Evolutionary conservation across 495 filamentous ascomycete species (phyloP).

Genomic region (Neurospora terricola): DNA sequence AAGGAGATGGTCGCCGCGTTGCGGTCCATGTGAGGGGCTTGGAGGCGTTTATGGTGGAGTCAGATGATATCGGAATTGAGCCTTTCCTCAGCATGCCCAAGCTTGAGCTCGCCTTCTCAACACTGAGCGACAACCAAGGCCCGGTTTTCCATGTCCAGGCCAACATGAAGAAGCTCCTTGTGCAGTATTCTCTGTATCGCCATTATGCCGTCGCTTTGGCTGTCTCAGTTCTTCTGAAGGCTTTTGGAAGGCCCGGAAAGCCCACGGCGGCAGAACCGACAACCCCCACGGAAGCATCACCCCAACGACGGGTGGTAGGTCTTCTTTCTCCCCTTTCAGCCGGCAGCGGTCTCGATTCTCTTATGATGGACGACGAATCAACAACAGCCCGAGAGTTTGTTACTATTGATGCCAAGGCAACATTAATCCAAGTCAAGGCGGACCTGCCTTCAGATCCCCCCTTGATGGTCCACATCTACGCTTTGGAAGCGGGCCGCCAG

Average conservation of each 20-base stretch:
- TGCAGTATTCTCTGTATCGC: slow-evolving; percentile 89
- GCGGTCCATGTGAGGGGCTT: slow-evolving; percentile 71
- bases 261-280: slow-evolving; percentile 11
- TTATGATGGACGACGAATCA: slow-evolving; percentile 23
- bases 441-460: slow-evolving; percentile 77
- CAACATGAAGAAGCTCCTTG: slow-evolving; percentile 60
- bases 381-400: slow-evolving; percentile 50
- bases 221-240: slow-evolving; percentile 59
- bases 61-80: slow-evolving; percentile 71
- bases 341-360: slow-evolving; percentile 16
- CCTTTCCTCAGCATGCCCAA: slow-evolving; percentile 78
- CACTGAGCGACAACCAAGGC: slow-evolving; percentile 74
- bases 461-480: slow-evolving; percentile 81
- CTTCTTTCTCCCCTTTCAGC: slow-evolving; percentile 23
- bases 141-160: slow-evolving; percentile 82
- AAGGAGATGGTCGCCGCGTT: slow-evolving; percentile 76
- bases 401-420: slow-evolving; percentile 66
- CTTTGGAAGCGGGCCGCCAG: slow-evolving; percentile 70
- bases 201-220: slow-evolving; percentile 89
- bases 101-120: slow-evolving; percentile 78
- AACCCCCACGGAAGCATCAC: slow-evolving; percentile 14
- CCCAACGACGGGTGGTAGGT: slow-evolving; percentile 22
- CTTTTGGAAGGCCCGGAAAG: slow-evolving; percentile 48
- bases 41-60: slow-evolving; percentile 84
- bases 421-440: slow-evolving; percentile 78